Evolutionary conservation across 2,329 filamentous ascomycete genomes (phyloP).

Genomic region (Chaetomium sp.): DNA sequence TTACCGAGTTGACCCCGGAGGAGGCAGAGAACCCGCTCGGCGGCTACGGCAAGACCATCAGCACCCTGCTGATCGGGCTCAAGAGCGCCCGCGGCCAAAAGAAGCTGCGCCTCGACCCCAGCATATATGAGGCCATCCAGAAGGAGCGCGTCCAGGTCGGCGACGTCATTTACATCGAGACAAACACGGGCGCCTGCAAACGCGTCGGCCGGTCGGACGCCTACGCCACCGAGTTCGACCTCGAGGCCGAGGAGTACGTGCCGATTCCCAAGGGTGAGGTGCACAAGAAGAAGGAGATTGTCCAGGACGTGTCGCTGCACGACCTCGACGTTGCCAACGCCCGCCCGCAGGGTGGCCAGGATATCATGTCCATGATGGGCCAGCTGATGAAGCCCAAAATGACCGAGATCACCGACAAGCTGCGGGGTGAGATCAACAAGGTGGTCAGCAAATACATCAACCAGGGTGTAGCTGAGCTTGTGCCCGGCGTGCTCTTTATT

Average conservation of each 20-base stretch:
- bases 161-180: slow-evolving; percentile 98
- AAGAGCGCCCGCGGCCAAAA: slow-evolving; percentile 97
- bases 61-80: slow-evolving; percentile 88
- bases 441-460: slow-evolving; percentile 99
- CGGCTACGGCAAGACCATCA: slow-evolving; percentile 96
- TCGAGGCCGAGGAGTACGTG: slow-evolving; percentile 98
- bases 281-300: slow-evolving; percentile 99
- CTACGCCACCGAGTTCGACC: slow-evolving; percentile 96
- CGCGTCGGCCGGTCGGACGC: slow-evolving; percentile 93
- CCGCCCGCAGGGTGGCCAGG: slow-evolving; percentile 92
- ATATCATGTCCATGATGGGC: slow-evolving; percentile 99
- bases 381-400: slow-evolving; percentile 99
- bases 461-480: slow-evolving; percentile 93
- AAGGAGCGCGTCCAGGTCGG: slow-evolving; percentile 96
- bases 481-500: slow-evolving; percentile 98
- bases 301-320: slow-evolving; percentile 96
- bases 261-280: slow-evolving; percentile 98
- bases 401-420: slow-evolving; percentile 98
- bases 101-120: slow-evolving; percentile 94
- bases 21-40: slow-evolving; percentile 97
- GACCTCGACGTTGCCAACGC: slow-evolving; percentile 96
- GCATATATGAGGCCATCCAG: slow-evolving; percentile 98
- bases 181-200: slow-evolving; percentile 97
- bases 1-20: slow-evolving; percentile 95
- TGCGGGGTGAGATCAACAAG: slow-evolving; percentile 96